Conservation (phyloP, 805 yeast species). For the Ogataea salicorniae region DNA sequence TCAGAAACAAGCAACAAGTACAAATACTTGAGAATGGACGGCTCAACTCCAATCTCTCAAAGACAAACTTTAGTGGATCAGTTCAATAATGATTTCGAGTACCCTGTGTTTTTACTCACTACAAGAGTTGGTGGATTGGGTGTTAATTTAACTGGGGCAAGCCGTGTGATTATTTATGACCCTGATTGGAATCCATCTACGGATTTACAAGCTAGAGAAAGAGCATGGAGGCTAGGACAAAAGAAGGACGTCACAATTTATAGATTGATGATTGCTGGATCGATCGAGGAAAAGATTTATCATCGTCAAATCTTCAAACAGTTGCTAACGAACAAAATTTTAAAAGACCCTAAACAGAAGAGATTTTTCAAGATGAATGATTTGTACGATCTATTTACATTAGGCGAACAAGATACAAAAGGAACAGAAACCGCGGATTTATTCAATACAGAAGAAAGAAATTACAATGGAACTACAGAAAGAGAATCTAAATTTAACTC, state of each 20-base stretch:
- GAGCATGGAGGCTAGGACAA: constrained; percentile 97
- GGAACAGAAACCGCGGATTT: constrained; percentile 67
- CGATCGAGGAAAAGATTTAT: constrained; percentile 94
- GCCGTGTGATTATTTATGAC: constrained; percentile 87
- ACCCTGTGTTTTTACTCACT: constrained; percentile 71
- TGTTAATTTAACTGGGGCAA: constrained; percentile 90
- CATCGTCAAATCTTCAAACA: constrained; percentile 97
- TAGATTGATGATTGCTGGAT: constrained; percentile 87
- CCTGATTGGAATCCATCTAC: constrained; percentile 99
- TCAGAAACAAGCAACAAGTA: constrained; percentile 25
- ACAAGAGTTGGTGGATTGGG: constrained; percentile 97
- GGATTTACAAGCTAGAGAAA: constrained; percentile 91
- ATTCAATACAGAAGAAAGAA: constrained; percentile 46
- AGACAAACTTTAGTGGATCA: constrained; percentile 78
- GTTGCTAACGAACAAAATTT: constrained; percentile 83
- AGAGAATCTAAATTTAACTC: constrained; percentile 31
- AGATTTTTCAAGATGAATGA: constrained; percentile 91
- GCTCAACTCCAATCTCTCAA: constrained; percentile 72
- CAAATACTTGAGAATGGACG: constrained; percentile 84
- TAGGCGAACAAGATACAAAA: constrained; percentile 66
- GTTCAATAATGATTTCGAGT: constrained; percentile 59
- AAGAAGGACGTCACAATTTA: constrained; percentile 87
- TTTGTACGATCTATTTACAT: constrained; percentile 78
- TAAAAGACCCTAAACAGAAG: constrained; percentile 92
- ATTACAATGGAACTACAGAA: constrained; percentile 29